These are phyloP conservation scores for Sphaerobolus stellatus DNA, from an alignment of 1,284 basidiomycete genomes.

Conservation along the genomic window DNA sequence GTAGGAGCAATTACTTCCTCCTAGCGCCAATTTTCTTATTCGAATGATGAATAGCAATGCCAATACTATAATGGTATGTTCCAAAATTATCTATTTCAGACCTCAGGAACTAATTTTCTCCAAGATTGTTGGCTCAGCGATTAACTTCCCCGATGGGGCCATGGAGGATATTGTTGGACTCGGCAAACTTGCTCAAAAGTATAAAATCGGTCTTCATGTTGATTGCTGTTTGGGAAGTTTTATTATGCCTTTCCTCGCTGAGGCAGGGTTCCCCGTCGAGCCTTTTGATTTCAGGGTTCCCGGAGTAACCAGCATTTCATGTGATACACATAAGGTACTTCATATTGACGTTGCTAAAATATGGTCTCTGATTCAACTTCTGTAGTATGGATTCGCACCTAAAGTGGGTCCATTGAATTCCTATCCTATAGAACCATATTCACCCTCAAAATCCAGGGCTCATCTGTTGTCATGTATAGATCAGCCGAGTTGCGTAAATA, in stretches of 20 bases:
- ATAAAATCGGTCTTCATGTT: slow-evolving; percentile 89
- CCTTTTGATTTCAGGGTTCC: slow-evolving; percentile 88
- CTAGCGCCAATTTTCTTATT: slow-evolving; percentile 4
- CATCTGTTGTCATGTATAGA: slow-evolving; percentile 94
- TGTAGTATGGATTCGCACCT: slow-evolving; percentile 79
- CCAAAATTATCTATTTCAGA: slow-evolving; percentile 2
- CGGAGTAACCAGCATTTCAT: slow-evolving; percentile 88
- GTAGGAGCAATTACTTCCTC: slow-evolving; percentile 44
- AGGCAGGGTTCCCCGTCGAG: slow-evolving; percentile 41
- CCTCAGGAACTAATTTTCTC: neutral
- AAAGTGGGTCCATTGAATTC: slow-evolving; percentile 53
- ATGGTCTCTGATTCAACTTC: slow-evolving; percentile 5
- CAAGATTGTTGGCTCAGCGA: slow-evolving; percentile 84
- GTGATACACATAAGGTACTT: slow-evolving; percentile 87
- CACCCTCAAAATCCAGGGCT: slow-evolving; percentile 54
- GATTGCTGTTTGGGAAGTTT: slow-evolving; percentile 93
- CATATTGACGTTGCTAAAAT: neutral
- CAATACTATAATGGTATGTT: slow-evolving; percentile 75
- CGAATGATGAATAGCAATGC: slow-evolving; percentile 50
- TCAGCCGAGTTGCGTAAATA: slow-evolving; percentile 68
- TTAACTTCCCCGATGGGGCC: slow-evolving; percentile 91
- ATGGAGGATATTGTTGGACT: slow-evolving; percentile 88
- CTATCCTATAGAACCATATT: neutral
- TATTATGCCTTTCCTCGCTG: slow-evolving; percentile 86
- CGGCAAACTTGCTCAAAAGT: slow-evolving; percentile 68